These are phyloP conservation scores for Xerocomellus chrysenteron DNA, from an alignment of 768 basidiomycete genomes.

Conservation along the genomic window DNA sequence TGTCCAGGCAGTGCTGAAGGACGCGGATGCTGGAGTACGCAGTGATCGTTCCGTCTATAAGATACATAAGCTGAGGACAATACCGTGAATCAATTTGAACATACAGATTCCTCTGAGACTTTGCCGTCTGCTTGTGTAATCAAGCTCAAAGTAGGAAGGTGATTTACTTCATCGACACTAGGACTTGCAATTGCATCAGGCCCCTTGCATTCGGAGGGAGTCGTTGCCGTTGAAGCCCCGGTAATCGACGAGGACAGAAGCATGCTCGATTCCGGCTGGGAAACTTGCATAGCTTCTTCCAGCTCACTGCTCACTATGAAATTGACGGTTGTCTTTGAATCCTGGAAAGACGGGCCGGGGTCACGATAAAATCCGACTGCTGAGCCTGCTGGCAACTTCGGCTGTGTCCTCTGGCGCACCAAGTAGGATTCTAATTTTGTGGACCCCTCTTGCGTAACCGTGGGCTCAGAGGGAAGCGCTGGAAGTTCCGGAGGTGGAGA, in stretches of 20 bases:
- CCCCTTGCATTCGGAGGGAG: slow-evolving; percentile 6
- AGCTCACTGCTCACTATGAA: slow-evolving; percentile 83
- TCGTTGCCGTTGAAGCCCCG: slow-evolving; percentile 10
- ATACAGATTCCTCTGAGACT: slow-evolving; percentile 54
- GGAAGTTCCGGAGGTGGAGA: slow-evolving; percentile 60
- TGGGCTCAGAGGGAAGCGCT: slow-evolving; percentile 23
- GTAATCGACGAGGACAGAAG: slow-evolving; percentile 26
- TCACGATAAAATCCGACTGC: slow-evolving; percentile 73
- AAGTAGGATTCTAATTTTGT: slow-evolving; percentile 25
- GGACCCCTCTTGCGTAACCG: slow-evolving; percentile 36
- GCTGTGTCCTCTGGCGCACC: slow-evolving; percentile 52
- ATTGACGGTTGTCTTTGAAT: slow-evolving; percentile 53
- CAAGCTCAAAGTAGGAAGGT: slow-evolving; percentile 21
- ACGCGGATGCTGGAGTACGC: slow-evolving; percentile 45
- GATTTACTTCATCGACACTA: slow-evolving; percentile 7
- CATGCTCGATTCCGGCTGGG: slow-evolving; percentile 19
- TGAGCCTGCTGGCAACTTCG: slow-evolving; percentile 71
- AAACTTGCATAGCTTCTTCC: slow-evolving; percentile 35
- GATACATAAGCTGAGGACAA: slow-evolving; percentile 11
- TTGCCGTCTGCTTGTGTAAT: slow-evolving; percentile 44
- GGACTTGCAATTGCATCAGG: slow-evolving; percentile 6
- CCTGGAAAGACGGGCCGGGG: slow-evolving; percentile 50
- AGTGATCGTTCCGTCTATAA: slow-evolving; percentile 44
- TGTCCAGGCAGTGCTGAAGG: slow-evolving; percentile 48
- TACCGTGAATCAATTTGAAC: slow-evolving; percentile 21